Evolutionary conservation across 306 rosid genomes (phyloP).

Genomic region (Medicago arabica): DNA sequence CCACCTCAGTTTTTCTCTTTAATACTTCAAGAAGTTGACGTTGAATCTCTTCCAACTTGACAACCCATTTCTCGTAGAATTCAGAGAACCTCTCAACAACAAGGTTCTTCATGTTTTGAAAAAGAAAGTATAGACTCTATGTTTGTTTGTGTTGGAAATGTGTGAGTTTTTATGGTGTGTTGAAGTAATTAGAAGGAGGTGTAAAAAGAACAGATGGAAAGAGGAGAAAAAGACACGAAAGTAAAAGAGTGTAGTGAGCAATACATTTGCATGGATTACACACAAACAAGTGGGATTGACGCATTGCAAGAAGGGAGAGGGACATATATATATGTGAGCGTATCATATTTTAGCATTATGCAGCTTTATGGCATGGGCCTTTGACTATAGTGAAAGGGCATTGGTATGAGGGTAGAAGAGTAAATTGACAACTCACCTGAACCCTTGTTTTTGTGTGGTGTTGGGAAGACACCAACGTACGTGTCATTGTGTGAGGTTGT

Average conservation of each 20-base stretch:
- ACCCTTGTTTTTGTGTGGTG: neutral
- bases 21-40: conserved; percentile 41
- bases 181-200: neutral
- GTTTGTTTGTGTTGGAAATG: neutral
- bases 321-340: conserved; percentile 22
- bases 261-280: conserved; percentile 64
- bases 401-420: neutral
- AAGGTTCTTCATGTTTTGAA: conserved; percentile 44
- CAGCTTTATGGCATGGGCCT: conserved; percentile 6
- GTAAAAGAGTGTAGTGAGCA: conserved; percentile 33
- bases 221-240: conserved; percentile 52
- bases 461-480: neutral
- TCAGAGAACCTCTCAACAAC: conserved; percentile 55
- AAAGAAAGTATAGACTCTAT: neutral
- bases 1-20: neutral
- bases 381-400: conserved; percentile 40
- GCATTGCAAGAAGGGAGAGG: conserved; percentile 42
- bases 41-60: conserved; percentile 51
- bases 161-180: neutral
- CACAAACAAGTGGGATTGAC: conserved; percentile 52
- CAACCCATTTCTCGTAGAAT: conserved; percentile 58
- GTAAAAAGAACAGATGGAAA: conserved; percentile 52
- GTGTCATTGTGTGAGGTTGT: conserved; percentile 7
- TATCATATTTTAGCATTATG: neutral
- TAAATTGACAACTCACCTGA: conserved; percentile 8